Percentiles rank a stretch among this genome's conserved stretches.
Evolutionary conservation across 1,139 yeast genomes (phyloP).

Genomic region (Kodamaea anthophila): DNA sequence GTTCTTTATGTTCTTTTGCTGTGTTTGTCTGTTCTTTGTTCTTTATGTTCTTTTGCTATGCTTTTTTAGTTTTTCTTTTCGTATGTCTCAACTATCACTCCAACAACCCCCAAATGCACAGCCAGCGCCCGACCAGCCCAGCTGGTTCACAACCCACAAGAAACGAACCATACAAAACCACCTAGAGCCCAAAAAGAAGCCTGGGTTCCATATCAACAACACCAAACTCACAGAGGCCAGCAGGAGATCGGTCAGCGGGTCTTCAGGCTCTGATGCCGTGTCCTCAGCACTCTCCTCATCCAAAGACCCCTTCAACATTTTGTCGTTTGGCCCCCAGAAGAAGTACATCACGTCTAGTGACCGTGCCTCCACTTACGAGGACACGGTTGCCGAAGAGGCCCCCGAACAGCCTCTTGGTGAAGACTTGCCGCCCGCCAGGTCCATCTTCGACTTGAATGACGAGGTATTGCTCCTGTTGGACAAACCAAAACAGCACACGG

Average conservation of each 20-base stretch:
- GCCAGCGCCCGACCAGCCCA: conserved; percentile 19
- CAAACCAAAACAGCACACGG: conserved; percentile 27
- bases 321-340: conserved; percentile 34
- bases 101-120: no score
- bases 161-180: conserved; percentile 57
- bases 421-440: conserved; percentile 55
- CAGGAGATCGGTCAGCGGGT: conserved; percentile 5
- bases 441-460: conserved; percentile 53
- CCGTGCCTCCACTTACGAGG: conserved; percentile 8
- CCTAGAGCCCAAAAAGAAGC: conserved; percentile 38
- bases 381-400: conserved; percentile 9
- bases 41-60: no score
- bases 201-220: conserved; percentile 33
- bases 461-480: conserved; percentile 30
- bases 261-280: conserved; percentile 7
- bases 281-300: conserved; percentile 9
- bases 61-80: no score
- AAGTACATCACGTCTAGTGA: conserved; percentile 10
- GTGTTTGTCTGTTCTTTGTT: no score
- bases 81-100: no score
- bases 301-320: conserved; percentile 28
- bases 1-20: no score
- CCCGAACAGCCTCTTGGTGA: conserved; percentile 31
- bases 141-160: conserved; percentile 52
- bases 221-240: conserved; percentile 7